Evolutionary conservation across 2,329 filamentous ascomycete genomes (phyloP).

Genomic region (Mollisia scopiformis): DNA sequence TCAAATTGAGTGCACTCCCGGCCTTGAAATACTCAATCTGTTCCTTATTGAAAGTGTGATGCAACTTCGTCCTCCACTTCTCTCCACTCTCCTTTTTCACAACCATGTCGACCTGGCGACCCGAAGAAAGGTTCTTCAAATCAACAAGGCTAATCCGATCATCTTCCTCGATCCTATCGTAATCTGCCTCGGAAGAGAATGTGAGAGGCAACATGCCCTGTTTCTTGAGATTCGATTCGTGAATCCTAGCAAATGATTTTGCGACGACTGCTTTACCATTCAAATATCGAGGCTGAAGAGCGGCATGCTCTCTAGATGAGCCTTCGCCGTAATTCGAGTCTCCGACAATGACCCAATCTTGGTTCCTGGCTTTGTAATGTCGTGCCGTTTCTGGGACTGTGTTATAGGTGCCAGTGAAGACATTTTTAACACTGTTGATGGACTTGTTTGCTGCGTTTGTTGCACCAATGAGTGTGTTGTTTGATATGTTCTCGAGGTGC

Average conservation of each 20-base stretch:
- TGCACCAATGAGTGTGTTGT: constrained; percentile 41
- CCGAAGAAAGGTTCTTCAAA: background rate
- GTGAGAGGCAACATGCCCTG: constrained; percentile 36
- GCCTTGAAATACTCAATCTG: constrained; percentile 17
- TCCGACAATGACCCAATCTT: constrained; percentile 39
- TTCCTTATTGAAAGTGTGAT: constrained; percentile 13
- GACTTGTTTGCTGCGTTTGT: constrained; percentile 34
- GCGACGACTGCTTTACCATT: constrained; percentile 32
- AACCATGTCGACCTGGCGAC: background rate
- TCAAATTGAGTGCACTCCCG: constrained; percentile 16
- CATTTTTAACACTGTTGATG: background rate
- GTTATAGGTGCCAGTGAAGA: background rate
- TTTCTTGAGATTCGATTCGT: constrained; percentile 37
- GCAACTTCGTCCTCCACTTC: constrained; percentile 8
- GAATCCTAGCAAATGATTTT: constrained; percentile 34
- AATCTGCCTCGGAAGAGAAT: constrained; percentile 22
- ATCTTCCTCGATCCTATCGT: background rate
- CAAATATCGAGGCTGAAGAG: constrained; percentile 33
- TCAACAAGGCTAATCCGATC: background rate
- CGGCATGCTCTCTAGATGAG: constrained; percentile 34
- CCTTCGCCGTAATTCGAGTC: constrained; percentile 38
- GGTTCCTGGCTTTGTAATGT: constrained; percentile 24
- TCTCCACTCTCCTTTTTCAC: background rate
- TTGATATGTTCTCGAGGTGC: constrained; percentile 43
- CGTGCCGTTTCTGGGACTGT: constrained; percentile 35